Conservation (phyloP, 2,329 filamentous ascomycete species). For the Monosporascus sp. region DNA sequence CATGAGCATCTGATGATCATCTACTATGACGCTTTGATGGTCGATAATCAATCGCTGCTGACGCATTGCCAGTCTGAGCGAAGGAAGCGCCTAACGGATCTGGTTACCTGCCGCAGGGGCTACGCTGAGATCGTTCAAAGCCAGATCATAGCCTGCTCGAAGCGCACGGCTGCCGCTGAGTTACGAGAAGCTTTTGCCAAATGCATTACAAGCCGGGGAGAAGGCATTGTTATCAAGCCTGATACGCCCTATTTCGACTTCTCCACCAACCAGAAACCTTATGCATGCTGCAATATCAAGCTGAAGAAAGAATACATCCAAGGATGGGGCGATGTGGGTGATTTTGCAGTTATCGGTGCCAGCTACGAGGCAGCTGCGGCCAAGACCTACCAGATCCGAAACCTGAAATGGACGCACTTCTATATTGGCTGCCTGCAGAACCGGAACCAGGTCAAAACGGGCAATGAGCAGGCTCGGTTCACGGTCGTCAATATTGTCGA, state of each 20-base stretch:
- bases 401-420: conserved; percentile 72
- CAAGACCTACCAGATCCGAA: conserved; percentile 44
- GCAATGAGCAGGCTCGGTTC: conserved; percentile 51
- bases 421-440: conserved; percentile 73
- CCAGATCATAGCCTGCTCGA: conserved; percentile 61
- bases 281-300: conserved; percentile 62
- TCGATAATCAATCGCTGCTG: conserved; percentile 49
- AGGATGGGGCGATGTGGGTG: conserved; percentile 73
- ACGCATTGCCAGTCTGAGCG: conserved; percentile 51
- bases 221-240: conserved; percentile 78
- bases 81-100: conserved; percentile 50
- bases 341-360: conserved; percentile 75
- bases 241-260: conserved; percentile 72
- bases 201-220: conserved; percentile 60
- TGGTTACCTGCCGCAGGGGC: conserved; percentile 50
- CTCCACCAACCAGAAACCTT: conserved; percentile 27
- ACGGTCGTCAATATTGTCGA: conserved; percentile 61
- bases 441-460: conserved; percentile 49
- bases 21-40: conserved; percentile 52
- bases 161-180: conserved; percentile 41
- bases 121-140: conserved; percentile 62
- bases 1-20: conserved; percentile 57
- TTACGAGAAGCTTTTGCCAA: conserved; percentile 62
- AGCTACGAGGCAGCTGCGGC: conserved; percentile 63
- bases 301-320: conserved; percentile 82